Conservation (phyloP, 768 basidiomycete species). For the Hygrocybe coccinea region DNA sequence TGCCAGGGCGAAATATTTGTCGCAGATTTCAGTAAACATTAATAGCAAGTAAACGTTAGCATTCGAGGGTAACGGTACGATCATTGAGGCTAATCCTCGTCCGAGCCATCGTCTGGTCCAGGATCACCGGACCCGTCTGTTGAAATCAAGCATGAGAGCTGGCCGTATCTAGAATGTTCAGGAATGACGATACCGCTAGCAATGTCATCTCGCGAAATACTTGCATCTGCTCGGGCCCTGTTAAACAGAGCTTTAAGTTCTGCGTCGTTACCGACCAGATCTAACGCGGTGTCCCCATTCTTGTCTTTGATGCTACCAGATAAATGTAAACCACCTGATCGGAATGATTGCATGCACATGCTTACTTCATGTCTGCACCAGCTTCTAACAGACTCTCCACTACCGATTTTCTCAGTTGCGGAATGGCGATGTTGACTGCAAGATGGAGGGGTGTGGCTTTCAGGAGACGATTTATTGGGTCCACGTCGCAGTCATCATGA, state of each 20-base stretch:
- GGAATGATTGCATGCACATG: not conserved
- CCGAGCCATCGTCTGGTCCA: conserved; percentile 26
- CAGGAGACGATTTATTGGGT: conserved; percentile 65
- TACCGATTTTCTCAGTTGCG: conserved; percentile 48
- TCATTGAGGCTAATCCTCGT: conserved; percentile 4
- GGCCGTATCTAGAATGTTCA: not conserved
- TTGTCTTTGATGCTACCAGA: conserved; percentile 63
- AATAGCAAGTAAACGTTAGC: not conserved
- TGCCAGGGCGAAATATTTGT: not conserved
- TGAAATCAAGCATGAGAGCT: not conserved
- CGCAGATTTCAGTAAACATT: not conserved
- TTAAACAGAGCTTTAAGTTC: conserved; percentile 48
- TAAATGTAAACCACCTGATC: not conserved
- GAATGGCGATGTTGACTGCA: conserved; percentile 53
- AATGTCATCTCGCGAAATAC: conserved; percentile 56
- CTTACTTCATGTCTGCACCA: conserved; percentile 68
- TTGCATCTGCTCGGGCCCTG: conserved; percentile 48
- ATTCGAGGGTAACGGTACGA: not conserved
- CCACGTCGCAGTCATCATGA: conserved; percentile 75
- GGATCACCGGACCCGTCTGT: conserved; percentile 32
- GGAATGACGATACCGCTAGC: conserved; percentile 47
- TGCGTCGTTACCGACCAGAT: conserved; percentile 55
- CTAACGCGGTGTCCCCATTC: conserved; percentile 51
- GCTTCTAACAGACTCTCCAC: conserved; percentile 70
- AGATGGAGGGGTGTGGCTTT: conserved; percentile 77